Evolutionary conservation across 257 asterid genomes (phyloP).

Genomic region (Fraxinus cuspidata): DNA sequence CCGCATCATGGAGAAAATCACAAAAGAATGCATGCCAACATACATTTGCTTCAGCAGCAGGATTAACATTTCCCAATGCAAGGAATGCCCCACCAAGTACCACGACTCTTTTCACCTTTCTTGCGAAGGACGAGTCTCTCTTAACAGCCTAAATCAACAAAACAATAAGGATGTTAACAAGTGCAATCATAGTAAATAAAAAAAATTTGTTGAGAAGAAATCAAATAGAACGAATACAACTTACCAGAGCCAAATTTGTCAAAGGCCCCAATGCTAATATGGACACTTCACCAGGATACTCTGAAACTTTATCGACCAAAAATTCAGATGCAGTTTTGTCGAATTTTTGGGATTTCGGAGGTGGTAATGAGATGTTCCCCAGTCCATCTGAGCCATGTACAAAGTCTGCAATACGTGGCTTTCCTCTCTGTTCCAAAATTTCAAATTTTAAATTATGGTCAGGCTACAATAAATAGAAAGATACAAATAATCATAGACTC

Average conservation of each 20-base stretch:
- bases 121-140: slow-evolving; percentile 89
- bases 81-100: slow-evolving; percentile 95
- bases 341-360: slow-evolving; percentile 59
- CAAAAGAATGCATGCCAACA: not conserved
- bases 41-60: slow-evolving; percentile 99
- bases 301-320: slow-evolving; percentile 72
- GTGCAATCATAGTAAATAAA: not conserved
- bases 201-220: not conserved
- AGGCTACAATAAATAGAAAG: not conserved
- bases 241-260: slow-evolving; percentile 86
- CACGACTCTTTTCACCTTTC: slow-evolving; percentile 87
- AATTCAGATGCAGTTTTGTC: slow-evolving; percentile 81
- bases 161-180: slow-evolving; percentile 4
- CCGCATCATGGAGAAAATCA: not conserved
- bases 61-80: slow-evolving; percentile 89
- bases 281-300: slow-evolving; percentile 94
- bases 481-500: not conserved
- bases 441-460: slow-evolving; percentile 19
- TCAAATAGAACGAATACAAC: slow-evolving; percentile 19
- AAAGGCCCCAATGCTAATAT: slow-evolving; percentile 97
- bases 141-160: slow-evolving; percentile 64
- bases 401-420: slow-evolving; percentile 78
- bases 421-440: slow-evolving; percentile 55
- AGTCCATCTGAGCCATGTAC: slow-evolving; percentile 85
- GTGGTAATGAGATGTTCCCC: slow-evolving; percentile 62